Percentiles rank a stretch among this genome's conserved stretches.
Conservation (phyloP, 768 basidiomycete species). For the Dentipellis sp. region DNA sequence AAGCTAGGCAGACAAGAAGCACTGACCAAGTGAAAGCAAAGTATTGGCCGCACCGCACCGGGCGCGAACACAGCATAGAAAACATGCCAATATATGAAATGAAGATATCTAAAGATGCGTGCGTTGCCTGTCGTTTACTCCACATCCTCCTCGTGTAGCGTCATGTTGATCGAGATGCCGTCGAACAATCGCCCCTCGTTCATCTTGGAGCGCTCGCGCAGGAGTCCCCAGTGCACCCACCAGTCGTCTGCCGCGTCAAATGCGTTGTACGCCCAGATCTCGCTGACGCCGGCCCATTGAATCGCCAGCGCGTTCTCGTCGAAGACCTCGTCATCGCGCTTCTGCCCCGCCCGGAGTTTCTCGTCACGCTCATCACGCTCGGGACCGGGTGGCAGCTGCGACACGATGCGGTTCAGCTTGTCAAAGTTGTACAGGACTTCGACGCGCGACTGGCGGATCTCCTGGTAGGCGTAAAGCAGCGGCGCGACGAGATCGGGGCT, state of each 20-base stretch:
- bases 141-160: too few relatives aligned
- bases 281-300: conserved; percentile 7
- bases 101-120: too few relatives aligned
- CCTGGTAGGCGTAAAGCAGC: conserved; percentile 25
- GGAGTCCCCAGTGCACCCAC: conserved; percentile 2
- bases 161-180: background rate
- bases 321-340: background rate
- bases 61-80: too few relatives aligned
- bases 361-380: conserved; percentile 3
- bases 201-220: background rate
- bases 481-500: conserved; percentile 20
- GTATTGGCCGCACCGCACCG: too few relatives aligned
- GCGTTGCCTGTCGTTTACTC: too few relatives aligned
- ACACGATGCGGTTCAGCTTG: background rate
- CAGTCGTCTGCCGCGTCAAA: conserved; percentile 14
- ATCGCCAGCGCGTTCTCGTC: conserved; percentile 6
- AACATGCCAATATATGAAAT: too few relatives aligned
- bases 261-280: conserved; percentile 12
- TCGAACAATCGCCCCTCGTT: background rate
- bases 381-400: conserved; percentile 10
- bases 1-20: too few relatives aligned
- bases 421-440: conserved; percentile 6
- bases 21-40: too few relatives aligned
- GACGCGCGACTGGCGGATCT: conserved; percentile 15
- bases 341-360: background rate